Evolutionary conservation across 1,284 basidiomycete genomes (phyloP), one percentile per base, ranked within the genome.

Genomic region (Ganoderma lucidum): DNA sequence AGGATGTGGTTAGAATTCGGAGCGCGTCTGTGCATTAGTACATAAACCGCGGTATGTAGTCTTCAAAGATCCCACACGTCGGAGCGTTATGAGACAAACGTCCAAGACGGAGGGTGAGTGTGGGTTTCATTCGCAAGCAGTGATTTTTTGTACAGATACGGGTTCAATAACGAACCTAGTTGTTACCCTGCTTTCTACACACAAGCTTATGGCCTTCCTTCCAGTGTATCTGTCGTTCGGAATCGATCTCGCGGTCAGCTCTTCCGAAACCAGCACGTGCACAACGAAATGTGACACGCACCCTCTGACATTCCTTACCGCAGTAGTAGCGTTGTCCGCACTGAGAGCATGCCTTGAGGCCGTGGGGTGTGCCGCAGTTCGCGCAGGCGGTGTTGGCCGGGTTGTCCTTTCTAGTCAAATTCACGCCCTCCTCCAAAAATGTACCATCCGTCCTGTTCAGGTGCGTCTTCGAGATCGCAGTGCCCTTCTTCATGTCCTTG

Each of bases 251-350:
- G 14, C 45, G 9, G 23, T 48, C 9, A 48, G 45, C n/a, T 23
- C 45, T n/a, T 23, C 8, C 8, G 2, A 6, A 19, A 45, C 6
- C 44, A 45, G 4, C 48, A 28, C 3, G 48, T 51, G 5, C n/a
- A 28, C 6, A n/a, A 28, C 23, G 48, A 51, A n/a, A n/a, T 51
- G 48, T 23, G 19, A 10, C 10, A 59, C 58, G 37, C n/a, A 59
- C 67, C 37, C 30, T 35, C 37, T 69, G 63, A 39, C 63, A 69
- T 9, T 63, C 59, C 37, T 53, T 45, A 10, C 63, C 59, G 30
- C 67, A 69, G 23, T 69, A 69, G 14, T 56, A 62, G 10, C 56
- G 44, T 41, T 69, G 67, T 59, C 51, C 64, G 45, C 63, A 69
- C 9, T 56, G 58, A 30, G 62, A 53, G 60, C 67, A 69, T 30